These are phyloP conservation scores for Schizosaccharomyces versatilis DNA, from an alignment of 1,139 yeast genomes.

Conservation along the genomic window DNA sequence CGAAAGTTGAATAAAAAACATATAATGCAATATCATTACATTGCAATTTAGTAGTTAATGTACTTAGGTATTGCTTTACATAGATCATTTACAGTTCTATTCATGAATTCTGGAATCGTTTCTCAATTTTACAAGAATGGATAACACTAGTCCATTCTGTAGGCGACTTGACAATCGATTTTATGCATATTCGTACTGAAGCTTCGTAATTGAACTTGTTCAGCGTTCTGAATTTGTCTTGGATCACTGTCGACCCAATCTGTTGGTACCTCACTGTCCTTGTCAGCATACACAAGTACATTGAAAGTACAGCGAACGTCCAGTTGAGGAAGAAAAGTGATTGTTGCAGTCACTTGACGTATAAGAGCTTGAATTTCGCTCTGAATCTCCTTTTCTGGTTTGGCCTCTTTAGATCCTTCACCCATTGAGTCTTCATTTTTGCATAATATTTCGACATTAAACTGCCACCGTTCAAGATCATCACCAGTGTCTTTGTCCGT, in stretches of 20 bases:
- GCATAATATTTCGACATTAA: constrained; percentile 31
- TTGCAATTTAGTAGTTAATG: no score
- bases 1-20: no score
- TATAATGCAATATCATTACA: no score
- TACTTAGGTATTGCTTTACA: no score
- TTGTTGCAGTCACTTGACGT: constrained; percentile 74
- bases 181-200: constrained; percentile 50
- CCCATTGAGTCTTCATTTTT: constrained; percentile 6
- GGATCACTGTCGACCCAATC: constrained; percentile 77
- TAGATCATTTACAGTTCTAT: no score
- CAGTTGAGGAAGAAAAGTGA: constrained; percentile 61
- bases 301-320: constrained; percentile 56
- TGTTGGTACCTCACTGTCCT: constrained; percentile 44
- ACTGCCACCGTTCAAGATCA: constrained; percentile 71
- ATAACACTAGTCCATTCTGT: constrained; percentile 2
- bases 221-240: constrained; percentile 35
- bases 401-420: constrained; percentile 12
- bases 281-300: constrained; percentile 67
- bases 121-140: neutral
- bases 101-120: no score
- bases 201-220: constrained; percentile 44
- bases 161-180: constrained; percentile 25
- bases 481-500: constrained; percentile 46
- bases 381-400: constrained; percentile 34
- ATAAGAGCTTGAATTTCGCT: constrained; percentile 64